These are phyloP conservation scores for Datisca glomerata DNA, from an alignment of 306 rosid species.

Conservation along the genomic window DNA sequence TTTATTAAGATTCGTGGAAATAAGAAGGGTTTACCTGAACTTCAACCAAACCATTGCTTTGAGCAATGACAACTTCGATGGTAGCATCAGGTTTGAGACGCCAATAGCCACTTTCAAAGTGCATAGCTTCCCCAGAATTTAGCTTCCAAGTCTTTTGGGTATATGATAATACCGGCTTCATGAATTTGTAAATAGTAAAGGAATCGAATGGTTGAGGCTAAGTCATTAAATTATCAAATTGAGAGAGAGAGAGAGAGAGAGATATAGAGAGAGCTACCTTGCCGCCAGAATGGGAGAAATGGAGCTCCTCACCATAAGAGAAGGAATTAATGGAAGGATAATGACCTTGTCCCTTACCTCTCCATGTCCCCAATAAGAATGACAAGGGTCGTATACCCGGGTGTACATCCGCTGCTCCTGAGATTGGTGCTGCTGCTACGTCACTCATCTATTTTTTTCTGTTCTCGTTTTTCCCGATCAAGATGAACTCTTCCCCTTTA, in stretches of 20 bases:
- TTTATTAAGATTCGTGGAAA: too few species aligned
- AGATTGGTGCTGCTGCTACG: too few species aligned
- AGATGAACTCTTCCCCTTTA: too few species aligned
- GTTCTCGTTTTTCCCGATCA: too few species aligned
- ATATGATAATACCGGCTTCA: slow-evolving; percentile 67
- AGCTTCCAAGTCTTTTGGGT: slow-evolving; percentile 79
- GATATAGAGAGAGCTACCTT: slow-evolving; percentile 24
- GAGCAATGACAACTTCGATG: slow-evolving; percentile 70
- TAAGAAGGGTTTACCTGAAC: slow-evolving; percentile 42
- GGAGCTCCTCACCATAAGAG: slow-evolving; percentile 64
- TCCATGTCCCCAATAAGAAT: slow-evolving; percentile 90
- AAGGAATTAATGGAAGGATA: slow-evolving; percentile 74
- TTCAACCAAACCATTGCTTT: slow-evolving; percentile 84
- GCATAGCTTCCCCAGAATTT: slow-evolving; percentile 72
- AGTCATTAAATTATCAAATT: too few species aligned
- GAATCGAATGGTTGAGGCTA: too few species aligned
- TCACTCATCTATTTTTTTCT: too few species aligned
- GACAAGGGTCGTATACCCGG: too few species aligned
- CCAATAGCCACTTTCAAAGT: slow-evolving; percentile 84
- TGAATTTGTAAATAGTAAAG: too few species aligned
- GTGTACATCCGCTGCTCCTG: too few species aligned
- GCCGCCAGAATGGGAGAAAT: slow-evolving; percentile 62
- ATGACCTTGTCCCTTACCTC: slow-evolving; percentile 77
- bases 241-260: not conserved
- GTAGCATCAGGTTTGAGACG: slow-evolving; percentile 67